These are phyloP conservation scores for Allantophomopsis cytisporea DNA, from an alignment of 2,329 filamentous ascomycete species.

Conservation along the genomic window DNA sequence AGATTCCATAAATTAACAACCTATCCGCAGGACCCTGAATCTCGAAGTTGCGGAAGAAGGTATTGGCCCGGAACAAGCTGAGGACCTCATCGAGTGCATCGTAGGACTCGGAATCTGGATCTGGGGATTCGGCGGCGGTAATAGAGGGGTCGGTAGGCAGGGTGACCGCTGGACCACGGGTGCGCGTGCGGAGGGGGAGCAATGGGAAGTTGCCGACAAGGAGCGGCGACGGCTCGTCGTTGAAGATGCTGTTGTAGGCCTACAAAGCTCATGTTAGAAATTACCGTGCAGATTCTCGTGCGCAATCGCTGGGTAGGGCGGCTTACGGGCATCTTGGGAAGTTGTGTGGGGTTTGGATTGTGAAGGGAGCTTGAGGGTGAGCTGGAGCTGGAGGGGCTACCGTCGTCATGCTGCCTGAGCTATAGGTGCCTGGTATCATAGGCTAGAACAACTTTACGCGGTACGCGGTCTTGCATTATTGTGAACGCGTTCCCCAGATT, in stretches of 20 bases:
- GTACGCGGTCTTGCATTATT: neutral
- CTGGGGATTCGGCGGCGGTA: constrained; percentile 37
- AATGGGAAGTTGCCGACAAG: constrained; percentile 84
- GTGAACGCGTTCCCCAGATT: too few relatives aligned
- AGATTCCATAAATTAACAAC: constrained; percentile 89
- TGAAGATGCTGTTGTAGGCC: constrained; percentile 98
- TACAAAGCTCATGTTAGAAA: constrained; percentile 3
- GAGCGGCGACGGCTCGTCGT: constrained; percentile 53
- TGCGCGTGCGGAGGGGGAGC: constrained; percentile 86
- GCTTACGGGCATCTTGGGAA: constrained; percentile 30
- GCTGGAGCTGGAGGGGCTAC: too few relatives aligned
- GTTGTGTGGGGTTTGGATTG: too few relatives aligned
- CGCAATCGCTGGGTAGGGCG: neutral
- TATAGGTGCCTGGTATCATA: neutral
- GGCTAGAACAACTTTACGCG: neutral
- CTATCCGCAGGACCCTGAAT: constrained; percentile 93
- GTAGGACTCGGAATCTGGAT: constrained; percentile 85
- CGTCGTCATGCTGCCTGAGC: neutral
- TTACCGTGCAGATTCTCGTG: neutral
- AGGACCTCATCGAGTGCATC: constrained; percentile 93
- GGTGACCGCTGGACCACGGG: constrained; percentile 85
- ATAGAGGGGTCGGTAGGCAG: constrained; percentile 40
- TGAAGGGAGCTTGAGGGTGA: too few relatives aligned
- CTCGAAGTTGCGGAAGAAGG: constrained; percentile 98
- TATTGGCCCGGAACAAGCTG: constrained; percentile 89